Percentiles rank a stretch among this genome's conserved stretches.
These are phyloP conservation scores for Aspergillus piperis DNA, from an alignment of 2,329 filamentous ascomycete species.

Conservation along the genomic window DNA sequence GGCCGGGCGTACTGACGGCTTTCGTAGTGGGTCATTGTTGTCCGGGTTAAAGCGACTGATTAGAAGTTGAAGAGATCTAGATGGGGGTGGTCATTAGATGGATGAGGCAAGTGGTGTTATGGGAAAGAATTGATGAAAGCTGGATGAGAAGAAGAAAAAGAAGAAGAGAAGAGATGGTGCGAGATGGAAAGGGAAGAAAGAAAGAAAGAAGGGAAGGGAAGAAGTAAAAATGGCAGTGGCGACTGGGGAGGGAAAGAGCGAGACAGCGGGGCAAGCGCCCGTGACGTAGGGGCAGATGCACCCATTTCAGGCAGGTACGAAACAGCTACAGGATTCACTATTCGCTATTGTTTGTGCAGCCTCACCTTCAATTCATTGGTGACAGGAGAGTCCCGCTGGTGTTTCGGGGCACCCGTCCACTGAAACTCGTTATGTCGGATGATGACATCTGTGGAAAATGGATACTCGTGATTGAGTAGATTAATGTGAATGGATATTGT, in stretches of 20 bases:
- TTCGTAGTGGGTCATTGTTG: conserved; percentile 43
- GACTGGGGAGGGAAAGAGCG: background rate
- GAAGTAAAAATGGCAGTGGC: background rate
- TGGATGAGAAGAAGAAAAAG: conserved; percentile 6
- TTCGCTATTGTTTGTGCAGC: background rate
- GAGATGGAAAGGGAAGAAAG: conserved; percentile 12
- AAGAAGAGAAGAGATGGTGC: conserved; percentile 12
- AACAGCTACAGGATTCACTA: background rate
- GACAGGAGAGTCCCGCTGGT: no score
- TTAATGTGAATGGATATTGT: no score
- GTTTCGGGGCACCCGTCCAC: no score
- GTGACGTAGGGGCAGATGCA: conserved; percentile 24
- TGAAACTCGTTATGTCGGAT: conserved; percentile 1
- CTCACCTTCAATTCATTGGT: no score
- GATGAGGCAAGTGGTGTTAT: background rate
- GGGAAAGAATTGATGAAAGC: background rate
- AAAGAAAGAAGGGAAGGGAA: conserved; percentile 17
- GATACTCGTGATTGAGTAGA: no score
- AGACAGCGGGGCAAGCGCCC: background rate
- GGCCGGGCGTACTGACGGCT: conserved; percentile 35
- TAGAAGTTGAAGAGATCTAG: background rate
- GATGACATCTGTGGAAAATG: background rate
- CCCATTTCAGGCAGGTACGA: no score
- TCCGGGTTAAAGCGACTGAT: background rate
- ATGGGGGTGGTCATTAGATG: background rate